Conservation (phyloP, 495 filamentous ascomycete genomes). For the Letharia lupina region DNA sequence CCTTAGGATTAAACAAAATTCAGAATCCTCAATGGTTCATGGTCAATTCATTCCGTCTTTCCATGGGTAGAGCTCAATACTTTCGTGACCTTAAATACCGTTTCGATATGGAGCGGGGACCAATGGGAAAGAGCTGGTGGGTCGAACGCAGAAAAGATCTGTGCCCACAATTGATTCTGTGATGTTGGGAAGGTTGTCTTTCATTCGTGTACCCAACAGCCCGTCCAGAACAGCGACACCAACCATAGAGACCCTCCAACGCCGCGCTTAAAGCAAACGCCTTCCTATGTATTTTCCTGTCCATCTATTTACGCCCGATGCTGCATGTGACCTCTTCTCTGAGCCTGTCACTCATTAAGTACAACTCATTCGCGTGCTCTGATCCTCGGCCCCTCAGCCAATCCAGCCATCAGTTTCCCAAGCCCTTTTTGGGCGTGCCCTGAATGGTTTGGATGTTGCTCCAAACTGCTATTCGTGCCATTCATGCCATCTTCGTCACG, state of each 20-base stretch:
- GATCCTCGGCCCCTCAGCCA: constrained; percentile 19
- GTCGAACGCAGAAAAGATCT: too few species aligned
- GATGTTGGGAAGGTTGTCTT: not conserved
- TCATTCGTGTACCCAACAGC: not conserved
- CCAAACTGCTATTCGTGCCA: constrained; percentile 1
- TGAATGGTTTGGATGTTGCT: constrained; percentile 12
- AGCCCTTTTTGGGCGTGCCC: constrained; percentile 13
- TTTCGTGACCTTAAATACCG: not conserved
- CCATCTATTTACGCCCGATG: not conserved
- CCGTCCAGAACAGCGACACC: not conserved
- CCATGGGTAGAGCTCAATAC: not conserved
- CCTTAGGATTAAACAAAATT: constrained; percentile 38
- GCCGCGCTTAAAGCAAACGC: constrained; percentile 5
- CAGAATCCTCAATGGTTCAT: not conserved
- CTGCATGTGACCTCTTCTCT: not conserved
- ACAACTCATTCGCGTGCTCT: not conserved
- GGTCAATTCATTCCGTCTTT: not conserved
- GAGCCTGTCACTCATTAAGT: constrained; percentile 1
- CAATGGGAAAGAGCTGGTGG: not conserved
- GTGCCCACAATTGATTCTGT: not conserved
- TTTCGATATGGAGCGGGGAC: not conserved
- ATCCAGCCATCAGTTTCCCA: constrained; percentile 23
- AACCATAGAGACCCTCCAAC: not conserved
- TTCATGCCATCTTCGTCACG: constrained; percentile 10
- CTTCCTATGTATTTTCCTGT: not conserved